Percentiles rank a stretch among this genome's conserved stretches.
These are phyloP conservation scores for Trametes cingulata DNA, from an alignment of 768 basidiomycete genomes.

Conservation along the genomic window DNA sequence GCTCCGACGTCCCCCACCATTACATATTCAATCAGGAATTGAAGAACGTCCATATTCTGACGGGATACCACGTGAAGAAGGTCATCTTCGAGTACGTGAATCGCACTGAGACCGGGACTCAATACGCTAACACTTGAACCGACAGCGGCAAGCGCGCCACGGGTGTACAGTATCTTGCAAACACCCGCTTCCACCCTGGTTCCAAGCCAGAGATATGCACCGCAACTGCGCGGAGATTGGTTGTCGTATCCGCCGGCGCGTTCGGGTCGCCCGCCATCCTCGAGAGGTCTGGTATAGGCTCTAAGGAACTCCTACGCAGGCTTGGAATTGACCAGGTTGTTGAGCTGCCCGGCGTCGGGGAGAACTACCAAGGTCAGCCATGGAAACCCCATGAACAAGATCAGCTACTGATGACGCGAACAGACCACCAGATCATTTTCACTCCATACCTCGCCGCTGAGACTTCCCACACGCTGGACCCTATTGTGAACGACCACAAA, in stretches of 20 bases:
- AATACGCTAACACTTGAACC: background rate
- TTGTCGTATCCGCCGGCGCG: constrained; percentile 43
- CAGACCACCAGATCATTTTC: constrained; percentile 35
- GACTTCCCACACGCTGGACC: constrained; percentile 51
- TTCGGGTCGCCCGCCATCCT: constrained; percentile 53
- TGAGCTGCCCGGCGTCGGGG: constrained; percentile 46
- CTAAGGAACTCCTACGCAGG: constrained; percentile 32
- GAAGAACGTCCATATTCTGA: constrained; percentile 33
- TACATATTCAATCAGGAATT: constrained; percentile 37
- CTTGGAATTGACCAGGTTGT: constrained; percentile 35
- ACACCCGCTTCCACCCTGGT: constrained; percentile 29
- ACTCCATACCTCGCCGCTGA: constrained; percentile 42
- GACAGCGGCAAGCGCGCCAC: constrained; percentile 38
- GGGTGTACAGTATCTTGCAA: constrained; percentile 40
- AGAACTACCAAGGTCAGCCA: constrained; percentile 37
- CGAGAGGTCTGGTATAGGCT: constrained; percentile 53
- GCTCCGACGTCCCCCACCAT: constrained; percentile 55
- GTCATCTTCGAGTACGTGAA: constrained; percentile 38
- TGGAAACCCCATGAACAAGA: background rate
- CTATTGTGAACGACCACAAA: constrained; percentile 42
- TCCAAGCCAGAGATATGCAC: constrained; percentile 7
- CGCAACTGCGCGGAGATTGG: constrained; percentile 36
- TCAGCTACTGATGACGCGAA: too few relatives aligned
- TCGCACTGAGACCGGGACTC: background rate
- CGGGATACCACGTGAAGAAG: constrained; percentile 38